Evolutionary conservation across 306 rosid species (phyloP).

Genomic region (Senna tora): DNA sequence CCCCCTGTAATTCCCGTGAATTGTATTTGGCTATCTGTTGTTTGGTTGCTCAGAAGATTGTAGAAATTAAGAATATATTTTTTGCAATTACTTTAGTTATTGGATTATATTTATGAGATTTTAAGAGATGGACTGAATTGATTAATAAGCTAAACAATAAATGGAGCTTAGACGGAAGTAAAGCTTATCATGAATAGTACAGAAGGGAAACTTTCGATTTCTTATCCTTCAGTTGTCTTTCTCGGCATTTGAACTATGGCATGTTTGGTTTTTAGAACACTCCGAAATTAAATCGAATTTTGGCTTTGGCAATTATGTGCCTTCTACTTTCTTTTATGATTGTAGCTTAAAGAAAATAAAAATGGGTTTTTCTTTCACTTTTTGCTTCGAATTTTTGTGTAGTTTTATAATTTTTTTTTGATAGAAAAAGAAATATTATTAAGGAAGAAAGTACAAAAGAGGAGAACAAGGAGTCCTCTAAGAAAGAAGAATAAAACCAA

Average conservation of each 20-base stretch:
- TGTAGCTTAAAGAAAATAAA: no score
- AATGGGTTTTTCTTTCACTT: no score
- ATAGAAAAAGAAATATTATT: no score
- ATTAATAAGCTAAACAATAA: constrained; percentile 3
- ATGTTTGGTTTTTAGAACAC: neutral
- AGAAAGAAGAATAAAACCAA: no score
- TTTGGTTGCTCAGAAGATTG: constrained; percentile 12
- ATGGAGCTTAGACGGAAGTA: neutral
- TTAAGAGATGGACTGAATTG: constrained; percentile 1
- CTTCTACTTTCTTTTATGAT: no score
- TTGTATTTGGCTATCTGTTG: constrained; percentile 14
- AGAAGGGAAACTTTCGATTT: neutral
- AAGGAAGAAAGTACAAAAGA: no score
- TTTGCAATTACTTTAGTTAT: constrained; percentile 1
- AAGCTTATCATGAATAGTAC: neutral
- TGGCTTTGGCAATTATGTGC: neutral
- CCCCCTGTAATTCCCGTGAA: neutral
- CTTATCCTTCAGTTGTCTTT: neutral
- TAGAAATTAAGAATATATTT: no score
- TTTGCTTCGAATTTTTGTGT: no score
- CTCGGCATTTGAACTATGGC: neutral
- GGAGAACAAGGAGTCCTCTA: no score
- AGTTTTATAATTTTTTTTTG: no score
- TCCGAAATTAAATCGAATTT: neutral
- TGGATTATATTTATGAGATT: neutral